Base-by-base conservation (phyloP, 225 moss, liverwort and hornwort species). In the Polytrichum formosum region DNA sequence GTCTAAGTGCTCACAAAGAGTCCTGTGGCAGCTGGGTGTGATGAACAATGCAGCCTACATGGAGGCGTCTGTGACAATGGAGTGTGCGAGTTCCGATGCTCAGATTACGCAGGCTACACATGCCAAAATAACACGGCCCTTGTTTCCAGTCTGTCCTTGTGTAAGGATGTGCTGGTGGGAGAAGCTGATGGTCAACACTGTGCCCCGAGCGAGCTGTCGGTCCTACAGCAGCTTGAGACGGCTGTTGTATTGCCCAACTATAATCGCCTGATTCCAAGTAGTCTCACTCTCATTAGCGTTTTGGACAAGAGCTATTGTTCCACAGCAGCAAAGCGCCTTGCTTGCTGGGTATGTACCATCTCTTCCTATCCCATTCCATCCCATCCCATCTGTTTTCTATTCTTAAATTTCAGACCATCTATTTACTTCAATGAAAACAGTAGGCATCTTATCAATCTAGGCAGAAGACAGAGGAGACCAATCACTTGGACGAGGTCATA, bases 21-120 rank as follows among this genome's bases (percentile, higher is more conserved):
- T 1, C 37, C 9, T 37, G 37, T 37, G 37, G 67, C 81, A 70
- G 90, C 90, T 31, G 92, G 86, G 6, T 93, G 92, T 70, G 92
- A 93, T 65, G 92, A 93, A 76, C 92, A 93, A 66, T 93, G 92
- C 81, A 93, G 92, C 72, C 82, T 90, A 33, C 92, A 91, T 67
- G 91, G 89, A 16, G 91, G 91, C 13, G 91, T 91, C 7, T 91
- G 91, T 59, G 92, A 93, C 82, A 93, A 93, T 53, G 90, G 92
- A 54, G 80, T 88, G 6, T 93, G 92, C 61, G 92, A 93, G 63
- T 93, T 90, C 60, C 86, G 88, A 6, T 93, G 92, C 83, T 93
- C 92, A 2, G 90, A 93, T 68, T 93, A 88, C 72, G 92, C 90
- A 16, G 92, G 92, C 18, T 90, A 93, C 69, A 87, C 80, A 2